Percentiles rank a stretch among this genome's conserved stretches.
These are phyloP conservation scores for Pichia nakasei DNA, from an alignment of 805 yeast species.

Conservation along the genomic window DNA sequence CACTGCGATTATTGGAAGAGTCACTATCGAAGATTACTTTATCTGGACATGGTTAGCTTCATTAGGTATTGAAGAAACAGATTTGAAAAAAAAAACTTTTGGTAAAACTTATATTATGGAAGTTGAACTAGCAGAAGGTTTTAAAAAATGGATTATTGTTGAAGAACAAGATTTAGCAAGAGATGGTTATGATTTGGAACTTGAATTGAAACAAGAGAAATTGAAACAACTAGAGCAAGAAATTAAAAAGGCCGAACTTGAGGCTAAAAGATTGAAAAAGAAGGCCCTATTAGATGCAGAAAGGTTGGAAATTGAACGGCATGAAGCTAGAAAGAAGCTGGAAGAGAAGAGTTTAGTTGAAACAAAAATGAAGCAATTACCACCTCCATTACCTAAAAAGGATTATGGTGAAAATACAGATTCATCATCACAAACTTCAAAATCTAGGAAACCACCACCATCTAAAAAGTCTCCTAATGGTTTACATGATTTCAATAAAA, in stretches of 20 bases:
- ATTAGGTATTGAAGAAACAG: conserved; percentile 64
- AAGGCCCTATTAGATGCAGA: conserved; percentile 3
- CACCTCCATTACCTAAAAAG: conserved; percentile 15
- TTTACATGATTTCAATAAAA: not conserved
- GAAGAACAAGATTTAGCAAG: conserved; percentile 51
- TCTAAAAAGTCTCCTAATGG: not conserved
- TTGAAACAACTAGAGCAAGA: conserved; percentile 22
- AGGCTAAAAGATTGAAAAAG: conserved; percentile 16
- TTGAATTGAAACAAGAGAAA: conserved; percentile 27
- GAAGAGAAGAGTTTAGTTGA: not conserved
- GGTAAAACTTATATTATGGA: conserved; percentile 80
- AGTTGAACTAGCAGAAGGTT: conserved; percentile 67
- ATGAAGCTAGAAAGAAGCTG: not conserved
- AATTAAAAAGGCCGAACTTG: conserved; percentile 21
- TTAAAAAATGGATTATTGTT: conserved; percentile 67
- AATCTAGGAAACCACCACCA: conserved; percentile 9
- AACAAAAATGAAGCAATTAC: conserved; percentile 3
- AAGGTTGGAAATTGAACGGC: conserved; percentile 3
- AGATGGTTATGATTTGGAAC: conserved; percentile 28
- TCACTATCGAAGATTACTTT: conserved; percentile 76
- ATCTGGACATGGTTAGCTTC: conserved; percentile 89
- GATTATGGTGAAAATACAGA: conserved; percentile 4
- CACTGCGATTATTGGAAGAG: conserved; percentile 45
- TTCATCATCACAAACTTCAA: conserved; percentile 1
- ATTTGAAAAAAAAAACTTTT: conserved; percentile 54